These are phyloP conservation scores for Boletus bicolor DNA, from an alignment of 768 basidiomycete genomes.

Conservation along the genomic window DNA sequence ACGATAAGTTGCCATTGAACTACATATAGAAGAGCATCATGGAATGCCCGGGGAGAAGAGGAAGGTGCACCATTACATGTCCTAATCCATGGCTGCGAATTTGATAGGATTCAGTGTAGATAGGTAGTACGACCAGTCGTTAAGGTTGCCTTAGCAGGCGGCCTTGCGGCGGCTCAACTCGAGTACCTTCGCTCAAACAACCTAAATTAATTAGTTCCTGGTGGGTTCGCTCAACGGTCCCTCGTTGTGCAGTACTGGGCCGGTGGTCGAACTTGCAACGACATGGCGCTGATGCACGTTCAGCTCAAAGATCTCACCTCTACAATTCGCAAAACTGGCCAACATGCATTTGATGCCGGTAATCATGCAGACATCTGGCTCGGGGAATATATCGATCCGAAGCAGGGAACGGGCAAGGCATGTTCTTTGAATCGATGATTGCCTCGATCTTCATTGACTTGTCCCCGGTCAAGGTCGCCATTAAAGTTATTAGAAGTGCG, in stretches of 20 bases:
- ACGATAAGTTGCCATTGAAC: too few species aligned
- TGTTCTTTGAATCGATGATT: not conserved
- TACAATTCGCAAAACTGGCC: slow-evolving; percentile 10
- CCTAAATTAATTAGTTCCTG: not conserved
- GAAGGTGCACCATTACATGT: too few species aligned
- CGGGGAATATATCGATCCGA: slow-evolving; percentile 16
- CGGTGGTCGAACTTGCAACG: not conserved
- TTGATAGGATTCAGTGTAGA: too few species aligned
- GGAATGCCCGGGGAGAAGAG: too few species aligned
- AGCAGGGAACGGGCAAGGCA: slow-evolving; percentile 6
- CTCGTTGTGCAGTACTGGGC: not conserved
- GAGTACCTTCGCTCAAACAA: not conserved
- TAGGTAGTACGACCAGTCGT: too few species aligned
- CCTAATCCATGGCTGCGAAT: too few species aligned
- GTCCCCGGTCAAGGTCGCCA: slow-evolving; percentile 19
- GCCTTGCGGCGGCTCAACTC: not conserved
- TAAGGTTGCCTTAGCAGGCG: too few species aligned
- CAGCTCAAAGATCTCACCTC: slow-evolving; percentile 22
- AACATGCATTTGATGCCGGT: slow-evolving; percentile 17
- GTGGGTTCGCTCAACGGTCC: not conserved
- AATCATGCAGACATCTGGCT: slow-evolving; percentile 26
- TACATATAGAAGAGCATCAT: too few species aligned
- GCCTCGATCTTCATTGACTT: not conserved
- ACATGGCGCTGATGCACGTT: slow-evolving; percentile 20
- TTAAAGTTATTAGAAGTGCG: slow-evolving; percentile 26